A percentile compares a stretch with the other conserved stretches of the same genome.
Evolutionary conservation across 2,329 filamentous ascomycete genomes (phyloP).

Genomic region (Aureobasidium namibiae): DNA sequence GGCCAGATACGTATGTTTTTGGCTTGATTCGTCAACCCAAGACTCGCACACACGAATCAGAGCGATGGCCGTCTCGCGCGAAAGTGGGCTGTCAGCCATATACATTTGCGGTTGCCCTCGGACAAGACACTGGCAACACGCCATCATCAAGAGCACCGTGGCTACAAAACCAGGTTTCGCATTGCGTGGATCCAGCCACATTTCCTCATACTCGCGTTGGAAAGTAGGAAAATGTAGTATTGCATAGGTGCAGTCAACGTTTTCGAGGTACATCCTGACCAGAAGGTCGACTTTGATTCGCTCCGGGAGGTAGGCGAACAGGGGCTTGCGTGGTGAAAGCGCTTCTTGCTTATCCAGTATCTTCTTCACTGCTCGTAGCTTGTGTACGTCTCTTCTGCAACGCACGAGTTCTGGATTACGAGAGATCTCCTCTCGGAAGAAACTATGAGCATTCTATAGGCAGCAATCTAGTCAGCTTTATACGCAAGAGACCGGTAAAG

Average conservation of each 20-base stretch:
- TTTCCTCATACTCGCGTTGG: conserved; percentile 39
- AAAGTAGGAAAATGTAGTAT: conserved; percentile 49
- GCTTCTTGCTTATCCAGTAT: conserved; percentile 12
- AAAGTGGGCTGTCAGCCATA: conserved; percentile 34
- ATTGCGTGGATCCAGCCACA: conserved; percentile 34
- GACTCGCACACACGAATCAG: conserved; percentile 33
- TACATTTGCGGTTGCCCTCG: conserved; percentile 27
- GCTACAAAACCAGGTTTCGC: conserved; percentile 29
- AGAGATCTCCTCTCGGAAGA: conserved; percentile 8
- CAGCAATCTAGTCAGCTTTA: not conserved
- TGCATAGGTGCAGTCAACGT: conserved; percentile 43
- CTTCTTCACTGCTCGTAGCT: conserved; percentile 17
- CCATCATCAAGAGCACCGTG: conserved; percentile 33
- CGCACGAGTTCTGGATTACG: conserved; percentile 27
- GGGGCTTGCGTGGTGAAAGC: conserved; percentile 24
- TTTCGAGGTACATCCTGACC: conserved; percentile 40
- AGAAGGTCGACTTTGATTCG: conserved; percentile 34
- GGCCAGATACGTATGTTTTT: conserved; percentile 44
- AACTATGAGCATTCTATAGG: not conserved
- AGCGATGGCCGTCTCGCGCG: conserved; percentile 31
- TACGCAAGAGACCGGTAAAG: not conserved
- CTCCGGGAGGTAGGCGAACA: conserved; percentile 30
- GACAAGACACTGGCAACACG: conserved; percentile 29
- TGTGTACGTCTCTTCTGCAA: conserved; percentile 25
- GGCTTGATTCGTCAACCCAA: conserved; percentile 38